phyloP scores from a whole-genome alignment of 2,329 filamentous ascomycete species.

The Trichoderma cornu-damae region DNA sequence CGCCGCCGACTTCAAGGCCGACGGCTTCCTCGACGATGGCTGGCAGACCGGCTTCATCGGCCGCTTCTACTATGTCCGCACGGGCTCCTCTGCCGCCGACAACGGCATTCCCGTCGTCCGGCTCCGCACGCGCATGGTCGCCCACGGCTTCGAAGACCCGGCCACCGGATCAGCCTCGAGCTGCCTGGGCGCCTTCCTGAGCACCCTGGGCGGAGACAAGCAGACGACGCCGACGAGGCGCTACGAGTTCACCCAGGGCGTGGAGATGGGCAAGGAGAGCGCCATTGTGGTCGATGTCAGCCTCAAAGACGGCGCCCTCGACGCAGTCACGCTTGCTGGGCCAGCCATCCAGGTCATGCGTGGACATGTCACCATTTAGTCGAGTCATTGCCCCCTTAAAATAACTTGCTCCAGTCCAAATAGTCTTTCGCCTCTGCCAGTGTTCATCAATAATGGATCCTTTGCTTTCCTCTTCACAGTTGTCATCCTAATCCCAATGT shows the following conservation, averaged over 20 bases:
- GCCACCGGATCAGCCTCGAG: conserved; percentile 60
- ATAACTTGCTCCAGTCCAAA: not conserved
- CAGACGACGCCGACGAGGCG: conserved; percentile 30
- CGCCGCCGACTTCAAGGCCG: conserved; percentile 31
- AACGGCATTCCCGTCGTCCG: conserved; percentile 28
- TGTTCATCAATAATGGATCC: not conserved
- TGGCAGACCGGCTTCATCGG: conserved; percentile 52
- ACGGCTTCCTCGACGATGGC: conserved; percentile 44
- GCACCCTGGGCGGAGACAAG: conserved; percentile 35
- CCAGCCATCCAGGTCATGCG: conserved; percentile 35
- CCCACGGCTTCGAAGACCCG: conserved; percentile 49
- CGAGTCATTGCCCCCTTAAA: conserved; percentile 1
- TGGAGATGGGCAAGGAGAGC: conserved; percentile 60
- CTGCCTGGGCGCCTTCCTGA: conserved; percentile 51
- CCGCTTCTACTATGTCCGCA: conserved; percentile 55
- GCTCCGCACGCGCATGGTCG: conserved; percentile 59
- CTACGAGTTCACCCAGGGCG: conserved; percentile 58
- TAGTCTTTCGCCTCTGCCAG: not conserved
- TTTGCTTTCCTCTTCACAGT: conserved; percentile 2
- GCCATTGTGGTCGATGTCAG: conserved; percentile 46
- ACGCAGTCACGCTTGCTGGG: conserved; percentile 32
- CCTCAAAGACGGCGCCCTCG: conserved; percentile 29
- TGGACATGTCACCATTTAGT: conserved; percentile 30
- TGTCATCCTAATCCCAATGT: conserved; percentile 14
- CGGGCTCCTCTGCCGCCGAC: conserved; percentile 28